Percentiles rank a stretch among this genome's conserved stretches.
Conservation (phyloP, 768 basidiomycete genomes). For the Kwoniella sp. region DNA sequence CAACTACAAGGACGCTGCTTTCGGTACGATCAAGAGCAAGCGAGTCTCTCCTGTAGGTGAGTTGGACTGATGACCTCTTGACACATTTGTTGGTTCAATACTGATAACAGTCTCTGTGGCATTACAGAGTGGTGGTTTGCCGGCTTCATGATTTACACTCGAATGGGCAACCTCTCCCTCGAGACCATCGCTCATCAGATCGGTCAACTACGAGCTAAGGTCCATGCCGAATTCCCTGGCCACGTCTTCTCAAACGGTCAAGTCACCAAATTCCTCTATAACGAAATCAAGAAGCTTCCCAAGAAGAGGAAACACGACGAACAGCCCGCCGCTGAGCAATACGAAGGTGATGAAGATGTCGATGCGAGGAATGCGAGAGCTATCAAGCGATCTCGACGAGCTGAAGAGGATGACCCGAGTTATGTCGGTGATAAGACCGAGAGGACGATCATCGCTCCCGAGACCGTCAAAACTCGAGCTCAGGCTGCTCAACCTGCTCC, state of each 20-base stretch:
- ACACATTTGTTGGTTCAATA: too few species aligned
- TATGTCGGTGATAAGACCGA: constrained; percentile 25
- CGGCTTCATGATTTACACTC: constrained; percentile 57
- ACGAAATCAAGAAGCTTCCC: constrained; percentile 55
- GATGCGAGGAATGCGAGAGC: constrained; percentile 28
- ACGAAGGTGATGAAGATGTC: constrained; percentile 33
- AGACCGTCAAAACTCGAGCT: constrained; percentile 1
- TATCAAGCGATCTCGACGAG: constrained; percentile 26
- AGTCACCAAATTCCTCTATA: constrained; percentile 64
- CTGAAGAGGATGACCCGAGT: constrained; percentile 31
- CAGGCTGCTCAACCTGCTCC: neutral
- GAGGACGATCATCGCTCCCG: constrained; percentile 1
- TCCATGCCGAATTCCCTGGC: constrained; percentile 62
- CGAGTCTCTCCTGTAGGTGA: constrained; percentile 81
- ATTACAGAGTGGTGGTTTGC: constrained; percentile 68
- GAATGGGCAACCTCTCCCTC: constrained; percentile 36
- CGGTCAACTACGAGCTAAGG: constrained; percentile 62
- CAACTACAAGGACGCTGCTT: constrained; percentile 59
- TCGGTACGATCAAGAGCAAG: constrained; percentile 70
- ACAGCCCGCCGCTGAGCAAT: constrained; percentile 37
- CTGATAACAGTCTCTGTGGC: neutral
- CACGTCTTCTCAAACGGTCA: constrained; percentile 69
- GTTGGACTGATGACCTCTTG: constrained; percentile 38
- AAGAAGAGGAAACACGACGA: constrained; percentile 24
- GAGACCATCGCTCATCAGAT: constrained; percentile 62